Evolutionary conservation across 345 rosid species (phyloP).

Genomic region (Arabis alpina): DNA sequence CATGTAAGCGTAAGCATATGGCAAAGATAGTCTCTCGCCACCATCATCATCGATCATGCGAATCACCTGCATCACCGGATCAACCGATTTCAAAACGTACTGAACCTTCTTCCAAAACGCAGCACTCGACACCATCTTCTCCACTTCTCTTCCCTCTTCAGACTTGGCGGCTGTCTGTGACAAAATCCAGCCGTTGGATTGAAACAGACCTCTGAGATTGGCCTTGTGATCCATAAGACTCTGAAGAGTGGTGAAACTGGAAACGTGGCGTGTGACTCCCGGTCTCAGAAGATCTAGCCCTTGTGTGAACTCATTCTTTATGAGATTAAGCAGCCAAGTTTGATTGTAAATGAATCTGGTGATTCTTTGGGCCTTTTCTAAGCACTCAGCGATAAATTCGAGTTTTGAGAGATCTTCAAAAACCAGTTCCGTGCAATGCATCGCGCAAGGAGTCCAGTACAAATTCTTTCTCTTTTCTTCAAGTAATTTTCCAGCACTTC

Average conservation of each 20-base stretch:
- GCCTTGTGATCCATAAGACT: conserved; percentile 62
- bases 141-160: conserved; percentile 71
- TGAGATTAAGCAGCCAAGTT: conserved; percentile 59
- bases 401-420: conserved; percentile 69
- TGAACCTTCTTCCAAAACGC: conserved; percentile 80
- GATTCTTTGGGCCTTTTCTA: conserved; percentile 62
- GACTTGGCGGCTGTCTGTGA: conserved; percentile 51
- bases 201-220: conserved; percentile 68
- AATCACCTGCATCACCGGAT: conserved; percentile 66
- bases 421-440: conserved; percentile 62
- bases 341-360: conserved; percentile 67
- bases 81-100: conserved; percentile 63
- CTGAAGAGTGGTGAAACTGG: conserved; percentile 63
- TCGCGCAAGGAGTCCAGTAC: conserved; percentile 84
- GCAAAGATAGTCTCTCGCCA: conserved; percentile 53
- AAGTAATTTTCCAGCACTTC: conserved; percentile 77
- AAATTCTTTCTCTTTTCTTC: conserved; percentile 74
- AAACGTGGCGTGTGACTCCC: conserved; percentile 49
- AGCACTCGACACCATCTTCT: conserved; percentile 54
- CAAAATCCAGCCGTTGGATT: conserved; percentile 68
- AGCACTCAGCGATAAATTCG: conserved; percentile 65
- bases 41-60: conserved; percentile 50
- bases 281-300: conserved; percentile 75
- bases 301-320: conserved; percentile 69
- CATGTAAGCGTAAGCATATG: conserved; percentile 65